A percentile compares a stretch with the other conserved stretches of the same genome.
Evolutionary conservation across 2,329 filamentous ascomycete genomes (phyloP).

Genomic region (Beauveria medogensis): DNA sequence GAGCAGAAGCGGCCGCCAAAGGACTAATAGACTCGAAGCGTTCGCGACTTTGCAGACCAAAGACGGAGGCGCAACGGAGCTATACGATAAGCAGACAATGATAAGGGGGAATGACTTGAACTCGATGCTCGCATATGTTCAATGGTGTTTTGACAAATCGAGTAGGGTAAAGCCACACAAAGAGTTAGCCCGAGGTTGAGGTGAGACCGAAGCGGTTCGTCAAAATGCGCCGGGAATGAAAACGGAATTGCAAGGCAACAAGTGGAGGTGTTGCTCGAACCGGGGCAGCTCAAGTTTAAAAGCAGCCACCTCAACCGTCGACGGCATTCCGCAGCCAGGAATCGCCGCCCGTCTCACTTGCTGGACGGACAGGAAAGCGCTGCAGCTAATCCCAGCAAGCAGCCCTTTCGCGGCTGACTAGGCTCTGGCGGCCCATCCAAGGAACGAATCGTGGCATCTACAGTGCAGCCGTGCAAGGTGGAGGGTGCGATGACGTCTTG

Average conservation of each 20-base stretch:
- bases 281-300: constrained; percentile 4
- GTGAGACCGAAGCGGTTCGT: neutral
- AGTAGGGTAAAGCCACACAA: neutral
- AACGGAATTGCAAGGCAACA: constrained; percentile 7
- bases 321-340: neutral
- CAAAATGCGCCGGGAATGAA: constrained; percentile 1
- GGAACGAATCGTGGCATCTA: neutral
- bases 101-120: neutral
- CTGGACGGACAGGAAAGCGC: neutral
- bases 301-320: neutral
- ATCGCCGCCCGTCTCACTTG: constrained; percentile 1
- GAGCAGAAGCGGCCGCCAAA: neutral
- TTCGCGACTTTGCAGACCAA: neutral
- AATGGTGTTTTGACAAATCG: neutral
- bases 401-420: neutral
- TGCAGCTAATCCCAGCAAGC: constrained; percentile 2
- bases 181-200: neutral
- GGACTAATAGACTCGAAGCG: neutral
- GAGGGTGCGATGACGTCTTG: constrained; percentile 9
- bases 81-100: neutral
- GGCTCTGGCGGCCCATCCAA: neutral
- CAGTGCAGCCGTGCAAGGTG: neutral
- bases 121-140: neutral
- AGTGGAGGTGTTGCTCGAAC: neutral
- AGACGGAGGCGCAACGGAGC: neutral